A percentile compares a stretch with the other conserved stretches of the same genome.
phyloP scores from a whole-genome alignment of 495 filamentous ascomycete species.

The Podospora anserina region DNA sequence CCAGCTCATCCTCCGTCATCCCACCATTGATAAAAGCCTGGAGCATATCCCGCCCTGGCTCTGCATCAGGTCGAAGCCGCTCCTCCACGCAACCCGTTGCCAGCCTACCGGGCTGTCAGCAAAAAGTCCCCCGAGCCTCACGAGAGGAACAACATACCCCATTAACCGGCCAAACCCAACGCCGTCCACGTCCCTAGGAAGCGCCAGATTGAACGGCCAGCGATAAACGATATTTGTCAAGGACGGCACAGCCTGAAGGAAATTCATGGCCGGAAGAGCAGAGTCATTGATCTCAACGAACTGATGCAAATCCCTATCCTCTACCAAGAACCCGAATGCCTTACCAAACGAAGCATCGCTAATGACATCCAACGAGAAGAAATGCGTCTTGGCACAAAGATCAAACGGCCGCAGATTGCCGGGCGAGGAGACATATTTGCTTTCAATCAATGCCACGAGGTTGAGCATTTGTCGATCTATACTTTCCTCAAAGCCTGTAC shows the following conservation, averaged over 20 bases:
- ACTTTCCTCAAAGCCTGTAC: constrained; percentile 45
- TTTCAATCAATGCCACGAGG: constrained; percentile 40
- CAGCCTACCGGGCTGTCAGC: constrained; percentile 16
- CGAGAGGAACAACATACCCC: constrained; percentile 14
- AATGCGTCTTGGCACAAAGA: constrained; percentile 42
- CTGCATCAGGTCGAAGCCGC: constrained; percentile 18
- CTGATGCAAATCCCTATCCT: constrained; percentile 48
- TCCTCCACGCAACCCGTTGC: constrained; percentile 19
- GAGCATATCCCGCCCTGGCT: constrained; percentile 36
- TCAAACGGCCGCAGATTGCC: constrained; percentile 44
- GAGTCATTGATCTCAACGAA: constrained; percentile 42
- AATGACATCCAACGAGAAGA: constrained; percentile 52
- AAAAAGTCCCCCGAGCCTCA: background rate
- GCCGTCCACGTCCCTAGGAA: constrained; percentile 26
- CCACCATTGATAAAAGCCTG: constrained; percentile 43
- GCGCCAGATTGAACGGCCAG: constrained; percentile 22
- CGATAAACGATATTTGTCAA: constrained; percentile 37
- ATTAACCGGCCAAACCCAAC: constrained; percentile 31
- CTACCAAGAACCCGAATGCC: constrained; percentile 46
- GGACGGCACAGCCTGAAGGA: constrained; percentile 24
- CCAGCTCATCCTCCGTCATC: constrained; percentile 28
- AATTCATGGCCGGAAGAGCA: constrained; percentile 32
- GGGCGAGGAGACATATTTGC: constrained; percentile 49
- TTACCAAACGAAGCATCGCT: constrained; percentile 51
- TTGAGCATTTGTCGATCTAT: constrained; percentile 45